Percentiles rank a stretch among this genome's conserved stretches.
These are phyloP conservation scores for Elongisporangium senticosum DNA, from an alignment of 352 stramenopile species.

Conservation along the genomic window DNA sequence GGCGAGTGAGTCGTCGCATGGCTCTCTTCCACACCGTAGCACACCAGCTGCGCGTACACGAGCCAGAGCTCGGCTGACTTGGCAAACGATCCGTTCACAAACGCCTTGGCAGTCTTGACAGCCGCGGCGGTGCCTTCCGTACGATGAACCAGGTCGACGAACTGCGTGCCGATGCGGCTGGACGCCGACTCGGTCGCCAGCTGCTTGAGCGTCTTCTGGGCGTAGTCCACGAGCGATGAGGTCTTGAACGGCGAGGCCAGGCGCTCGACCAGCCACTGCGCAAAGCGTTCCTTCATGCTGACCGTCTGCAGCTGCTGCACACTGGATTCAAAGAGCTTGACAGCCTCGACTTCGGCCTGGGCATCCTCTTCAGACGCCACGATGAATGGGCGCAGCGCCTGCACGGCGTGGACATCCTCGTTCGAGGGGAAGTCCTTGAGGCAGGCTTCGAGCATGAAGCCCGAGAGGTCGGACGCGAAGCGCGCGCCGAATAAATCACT, in stretches of 20 bases:
- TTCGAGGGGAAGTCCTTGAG: conserved; percentile 48
- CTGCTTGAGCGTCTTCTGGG: conserved; percentile 46
- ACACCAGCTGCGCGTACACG: conserved; percentile 64
- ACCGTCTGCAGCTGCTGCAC: conserved; percentile 33
- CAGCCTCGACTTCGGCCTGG: conserved; percentile 36
- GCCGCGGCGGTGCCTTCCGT: conserved; percentile 46
- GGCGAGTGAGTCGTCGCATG: conserved; percentile 11
- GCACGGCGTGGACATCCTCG: conserved; percentile 46
- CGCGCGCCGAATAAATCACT: conserved; percentile 60
- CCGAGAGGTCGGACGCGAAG: conserved; percentile 56
- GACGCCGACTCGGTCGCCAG: conserved; percentile 19
- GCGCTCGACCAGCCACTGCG: conserved; percentile 55
- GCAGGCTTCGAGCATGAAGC: conserved; percentile 66
- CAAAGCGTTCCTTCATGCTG: conserved; percentile 59
- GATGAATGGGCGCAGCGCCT: conserved; percentile 48
- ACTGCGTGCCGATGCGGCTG: conserved; percentile 37
- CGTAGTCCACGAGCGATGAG: conserved; percentile 45
- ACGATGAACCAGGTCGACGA: conserved; percentile 70
- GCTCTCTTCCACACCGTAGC: conserved; percentile 31
- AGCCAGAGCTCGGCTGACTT: conserved; percentile 51
- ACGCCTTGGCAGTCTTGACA: conserved; percentile 30
- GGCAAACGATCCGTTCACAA: conserved; percentile 30
- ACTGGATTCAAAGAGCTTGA: conserved; percentile 60
- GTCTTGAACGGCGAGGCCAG: conserved; percentile 36
- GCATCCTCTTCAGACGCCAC: conserved; percentile 25